Evolutionary conservation across 192 early-diverging fungal species (phyloP).

Genomic region (Linnemannia zychae): DNA sequence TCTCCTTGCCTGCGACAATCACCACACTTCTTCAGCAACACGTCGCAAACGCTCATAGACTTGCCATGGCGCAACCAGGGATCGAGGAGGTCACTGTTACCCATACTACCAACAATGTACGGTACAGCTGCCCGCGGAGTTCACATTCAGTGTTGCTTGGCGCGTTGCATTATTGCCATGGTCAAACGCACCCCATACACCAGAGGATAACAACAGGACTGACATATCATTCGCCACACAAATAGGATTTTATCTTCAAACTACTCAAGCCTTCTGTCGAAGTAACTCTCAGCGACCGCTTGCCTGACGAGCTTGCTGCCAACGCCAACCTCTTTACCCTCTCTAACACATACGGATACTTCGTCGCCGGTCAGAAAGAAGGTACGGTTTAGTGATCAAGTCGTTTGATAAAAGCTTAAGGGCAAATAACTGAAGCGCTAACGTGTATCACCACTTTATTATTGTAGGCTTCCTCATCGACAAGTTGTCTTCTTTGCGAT

Average conservation of each 20-base stretch:
- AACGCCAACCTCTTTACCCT: conserved; percentile 68
- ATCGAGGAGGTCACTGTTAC: neutral
- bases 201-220: neutral
- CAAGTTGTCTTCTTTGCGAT: conserved; percentile 41
- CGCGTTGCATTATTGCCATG: neutral
- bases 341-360: conserved; percentile 77
- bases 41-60: neutral
- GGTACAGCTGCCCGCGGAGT: neutral
- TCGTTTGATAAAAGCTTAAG: neutral
- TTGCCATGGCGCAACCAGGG: neutral
- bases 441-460: neutral
- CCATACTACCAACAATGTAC: neutral
- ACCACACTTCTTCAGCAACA: neutral
- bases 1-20: neutral
- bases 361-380: conserved; percentile 71
- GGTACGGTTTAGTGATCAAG: conserved; percentile 50
- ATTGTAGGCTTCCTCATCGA: conserved; percentile 59
- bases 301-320: conserved; percentile 55
- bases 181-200: neutral
- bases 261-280: conserved; percentile 25
- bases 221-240: neutral
- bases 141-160: neutral
- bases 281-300: conserved; percentile 27
- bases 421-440: neutral
- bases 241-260: conserved; percentile 37